Percentiles rank a stretch among this genome's conserved stretches.
phyloP scores from a whole-genome alignment of 192 early-diverging fungal species.

The Umbelopsis sp. region DNA sequence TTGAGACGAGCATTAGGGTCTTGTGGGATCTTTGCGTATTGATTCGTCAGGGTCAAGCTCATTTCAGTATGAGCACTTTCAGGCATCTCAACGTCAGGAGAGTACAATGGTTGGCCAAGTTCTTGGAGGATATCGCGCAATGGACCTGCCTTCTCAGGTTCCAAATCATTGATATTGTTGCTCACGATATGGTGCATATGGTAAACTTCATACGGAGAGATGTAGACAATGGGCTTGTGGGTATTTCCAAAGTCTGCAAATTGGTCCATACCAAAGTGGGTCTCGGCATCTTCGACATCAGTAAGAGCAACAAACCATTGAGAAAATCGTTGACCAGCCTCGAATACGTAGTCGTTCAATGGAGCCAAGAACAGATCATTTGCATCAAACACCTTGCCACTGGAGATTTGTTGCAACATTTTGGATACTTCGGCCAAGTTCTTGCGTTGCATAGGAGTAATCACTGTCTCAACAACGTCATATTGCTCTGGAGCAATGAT shows the following conservation, averaged over 20 bases:
- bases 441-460: constrained; percentile 90
- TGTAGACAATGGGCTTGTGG: constrained; percentile 85
- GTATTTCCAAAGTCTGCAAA: constrained; percentile 80
- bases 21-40: constrained; percentile 63
- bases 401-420: constrained; percentile 95
- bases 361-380: constrained; percentile 72
- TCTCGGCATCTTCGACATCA: constrained; percentile 85
- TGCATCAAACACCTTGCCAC: constrained; percentile 74
- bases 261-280: constrained; percentile 89
- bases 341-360: constrained; percentile 81
- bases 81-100: constrained; percentile 38
- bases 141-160: constrained; percentile 62
- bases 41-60: constrained; percentile 68
- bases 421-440: constrained; percentile 95
- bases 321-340: constrained; percentile 78
- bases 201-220: constrained; percentile 90
- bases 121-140: constrained; percentile 69
- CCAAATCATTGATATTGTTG: constrained; percentile 80
- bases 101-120: constrained; percentile 60
- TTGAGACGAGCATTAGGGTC: constrained; percentile 56
- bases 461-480: constrained; percentile 86
- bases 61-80: constrained; percentile 57
- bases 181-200: constrained; percentile 83
- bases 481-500: constrained; percentile 97
- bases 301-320: constrained; percentile 88